Conservation (phyloP, 306 rosid species). For the Cucurbita ficifolia region DNA sequence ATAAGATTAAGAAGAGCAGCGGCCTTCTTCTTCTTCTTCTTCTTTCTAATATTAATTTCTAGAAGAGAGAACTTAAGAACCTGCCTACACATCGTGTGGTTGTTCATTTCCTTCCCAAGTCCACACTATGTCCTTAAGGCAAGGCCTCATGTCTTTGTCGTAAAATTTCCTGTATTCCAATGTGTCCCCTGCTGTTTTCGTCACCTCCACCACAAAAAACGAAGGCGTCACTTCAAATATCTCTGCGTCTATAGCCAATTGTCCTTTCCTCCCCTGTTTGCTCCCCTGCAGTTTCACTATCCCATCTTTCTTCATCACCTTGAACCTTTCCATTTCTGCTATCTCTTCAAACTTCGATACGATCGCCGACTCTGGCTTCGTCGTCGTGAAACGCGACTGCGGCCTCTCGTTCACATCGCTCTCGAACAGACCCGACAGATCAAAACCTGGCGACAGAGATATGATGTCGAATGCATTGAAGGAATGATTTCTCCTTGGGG, state of each 20-base stretch:
- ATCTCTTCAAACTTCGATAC: conserved; percentile 49
- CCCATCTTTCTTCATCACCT: conserved; percentile 34
- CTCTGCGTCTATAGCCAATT: conserved; percentile 53
- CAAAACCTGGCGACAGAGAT: conserved; percentile 53
- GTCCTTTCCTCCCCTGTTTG: conserved; percentile 30
- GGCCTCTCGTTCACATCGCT: conserved; percentile 10
- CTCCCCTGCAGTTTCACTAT: conserved; percentile 34
- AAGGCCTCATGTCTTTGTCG: conserved; percentile 34
- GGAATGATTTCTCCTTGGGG: conserved; percentile 14
- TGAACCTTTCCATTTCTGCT: conserved; percentile 35
- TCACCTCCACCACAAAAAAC: conserved; percentile 46
- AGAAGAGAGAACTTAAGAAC: neutral
- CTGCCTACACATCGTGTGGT: neutral
- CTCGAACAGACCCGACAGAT: conserved; percentile 60
- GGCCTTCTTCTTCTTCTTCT: neutral
- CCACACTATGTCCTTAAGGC: conserved; percentile 45
- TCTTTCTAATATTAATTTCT: neutral
- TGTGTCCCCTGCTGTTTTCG: conserved; percentile 49
- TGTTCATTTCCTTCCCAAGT: conserved; percentile 39
- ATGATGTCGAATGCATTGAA: conserved; percentile 65
- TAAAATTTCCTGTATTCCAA: conserved; percentile 37
- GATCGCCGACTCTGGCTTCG: conserved; percentile 23
- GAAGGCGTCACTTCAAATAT: conserved; percentile 52
- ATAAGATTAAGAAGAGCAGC: neutral
- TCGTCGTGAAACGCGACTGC: conserved; percentile 22